Conservation (phyloP, 176 grass and related monocot species). For the Zizania latifolia region DNA sequence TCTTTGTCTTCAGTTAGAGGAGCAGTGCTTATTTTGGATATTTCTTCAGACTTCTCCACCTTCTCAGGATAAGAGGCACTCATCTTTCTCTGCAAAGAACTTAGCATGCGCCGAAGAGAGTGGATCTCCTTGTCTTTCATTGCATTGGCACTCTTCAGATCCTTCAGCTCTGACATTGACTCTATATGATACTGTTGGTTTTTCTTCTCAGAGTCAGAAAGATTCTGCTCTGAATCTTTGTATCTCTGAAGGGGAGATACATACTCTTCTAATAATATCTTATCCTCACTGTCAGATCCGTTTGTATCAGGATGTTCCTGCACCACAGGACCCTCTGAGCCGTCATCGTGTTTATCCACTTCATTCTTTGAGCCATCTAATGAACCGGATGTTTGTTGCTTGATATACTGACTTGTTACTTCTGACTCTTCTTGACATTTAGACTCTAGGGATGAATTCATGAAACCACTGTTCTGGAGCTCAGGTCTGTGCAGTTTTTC, state of each 20-base stretch:
- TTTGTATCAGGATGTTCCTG: conserved; percentile 21
- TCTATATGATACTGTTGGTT: conserved; percentile 39
- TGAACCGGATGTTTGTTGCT: conserved; percentile 11
- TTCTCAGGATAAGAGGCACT: conserved; percentile 29
- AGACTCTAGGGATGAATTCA: conserved; percentile 18
- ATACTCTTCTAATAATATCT: conserved; percentile 36
- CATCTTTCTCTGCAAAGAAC: conserved; percentile 52
- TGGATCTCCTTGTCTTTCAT: conserved; percentile 65
- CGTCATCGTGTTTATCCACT: conserved; percentile 20
- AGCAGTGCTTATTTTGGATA: conserved; percentile 33
- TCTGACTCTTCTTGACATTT: conserved; percentile 1
- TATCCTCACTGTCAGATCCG: conserved; percentile 36
- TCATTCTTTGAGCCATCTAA: background rate
- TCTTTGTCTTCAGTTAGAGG: conserved; percentile 37
- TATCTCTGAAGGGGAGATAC: conserved; percentile 39
- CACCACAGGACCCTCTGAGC: conserved; percentile 4
- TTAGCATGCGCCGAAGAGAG: conserved; percentile 58
- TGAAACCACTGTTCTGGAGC: background rate
- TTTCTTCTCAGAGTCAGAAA: conserved; percentile 50
- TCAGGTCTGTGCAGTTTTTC: conserved; percentile 36
- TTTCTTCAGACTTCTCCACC: conserved; percentile 36
- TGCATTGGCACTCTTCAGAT: conserved; percentile 50
- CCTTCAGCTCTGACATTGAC: conserved; percentile 52
- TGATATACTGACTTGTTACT: conserved; percentile 8
- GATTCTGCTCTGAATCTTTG: conserved; percentile 48